Evolutionary conservation across 768 basidiomycete genomes (phyloP).

Genomic region (Agaricus blazei): DNA sequence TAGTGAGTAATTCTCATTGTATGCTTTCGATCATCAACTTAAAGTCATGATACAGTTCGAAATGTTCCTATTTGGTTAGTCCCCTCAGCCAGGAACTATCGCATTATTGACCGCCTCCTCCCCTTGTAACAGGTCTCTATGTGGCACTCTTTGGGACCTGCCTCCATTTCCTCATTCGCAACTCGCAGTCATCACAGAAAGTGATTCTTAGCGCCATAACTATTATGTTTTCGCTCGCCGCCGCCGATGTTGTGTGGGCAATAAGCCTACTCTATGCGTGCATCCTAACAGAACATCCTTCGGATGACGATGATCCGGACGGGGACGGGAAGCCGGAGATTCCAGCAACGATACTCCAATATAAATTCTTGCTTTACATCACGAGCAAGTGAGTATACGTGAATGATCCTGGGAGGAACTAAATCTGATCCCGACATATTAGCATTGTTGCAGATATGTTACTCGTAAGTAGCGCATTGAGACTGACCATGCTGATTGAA

Average conservation of each 20-base stretch:
- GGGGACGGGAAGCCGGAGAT: slow-evolving; percentile 11
- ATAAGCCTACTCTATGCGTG: slow-evolving; percentile 23
- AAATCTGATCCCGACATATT: neutral
- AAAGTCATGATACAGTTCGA: neutral
- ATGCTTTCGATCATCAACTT: neutral
- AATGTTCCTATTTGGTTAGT: slow-evolving; percentile 9
- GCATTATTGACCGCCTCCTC: neutral
- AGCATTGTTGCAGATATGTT: slow-evolving; percentile 25
- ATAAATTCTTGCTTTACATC: slow-evolving; percentile 25
- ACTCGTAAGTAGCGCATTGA: slow-evolving; percentile 16
- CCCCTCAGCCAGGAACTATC: neutral
- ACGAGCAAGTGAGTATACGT: slow-evolving; percentile 24
- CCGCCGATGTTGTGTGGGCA: slow-evolving; percentile 25
- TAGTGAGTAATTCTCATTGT: neutral
- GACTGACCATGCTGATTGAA: neutral
- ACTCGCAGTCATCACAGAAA: slow-evolving; percentile 19
- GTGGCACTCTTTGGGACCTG: slow-evolving; percentile 9
- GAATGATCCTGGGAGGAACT: neutral
- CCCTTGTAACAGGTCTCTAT: slow-evolving; percentile 2
- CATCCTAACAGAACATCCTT: slow-evolving; percentile 17
- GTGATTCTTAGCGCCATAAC: slow-evolving; percentile 21
- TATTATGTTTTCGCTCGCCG: slow-evolving; percentile 23
- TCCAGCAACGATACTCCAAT: slow-evolving; percentile 21
- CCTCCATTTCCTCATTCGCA: slow-evolving; percentile 16
- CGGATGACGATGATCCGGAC: neutral